Evolutionary conservation across 1,284 basidiomycete genomes (phyloP).

Genomic region (Pascua guehoae): DNA sequence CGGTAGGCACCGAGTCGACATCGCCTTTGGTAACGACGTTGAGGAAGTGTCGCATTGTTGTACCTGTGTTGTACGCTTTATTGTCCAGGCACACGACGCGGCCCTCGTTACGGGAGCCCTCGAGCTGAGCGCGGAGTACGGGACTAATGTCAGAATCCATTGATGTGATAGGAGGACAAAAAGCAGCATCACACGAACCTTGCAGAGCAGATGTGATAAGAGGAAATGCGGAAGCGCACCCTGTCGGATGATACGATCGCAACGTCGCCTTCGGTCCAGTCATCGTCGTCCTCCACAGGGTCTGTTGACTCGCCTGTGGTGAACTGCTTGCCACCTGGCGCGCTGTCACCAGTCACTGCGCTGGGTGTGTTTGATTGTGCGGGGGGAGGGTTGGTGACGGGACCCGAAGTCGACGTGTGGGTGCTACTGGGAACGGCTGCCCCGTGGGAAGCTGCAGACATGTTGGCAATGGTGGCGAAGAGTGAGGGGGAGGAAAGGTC

Average conservation of each 20-base stretch:
- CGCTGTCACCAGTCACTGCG: too few relatives aligned
- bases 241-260: slow-evolving; percentile 8
- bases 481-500: too few relatives aligned
- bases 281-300: background rate
- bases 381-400: too few relatives aligned
- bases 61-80: too few relatives aligned
- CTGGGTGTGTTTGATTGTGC: too few relatives aligned
- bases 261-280: slow-evolving; percentile 1
- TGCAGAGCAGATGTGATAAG: slow-evolving; percentile 2
- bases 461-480: too few relatives aligned
- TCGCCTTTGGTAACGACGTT: background rate
- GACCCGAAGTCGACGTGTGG: too few relatives aligned
- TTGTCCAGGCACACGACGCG: background rate
- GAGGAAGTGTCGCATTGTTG: background rate
- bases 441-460: too few relatives aligned
- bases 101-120: background rate
- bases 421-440: too few relatives aligned
- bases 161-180: background rate
- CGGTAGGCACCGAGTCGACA: background rate
- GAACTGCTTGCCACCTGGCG: too few relatives aligned
- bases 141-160: too few relatives aligned
- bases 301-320: too few relatives aligned
- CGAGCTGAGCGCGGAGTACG: background rate
- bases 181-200: background rate
- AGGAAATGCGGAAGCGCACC: slow-evolving; percentile 6